Percentiles rank a stretch among this genome's conserved stretches.
Conservation (phyloP, 1,284 basidiomycete species). For the Pseudozyma tsukubaensis region DNA sequence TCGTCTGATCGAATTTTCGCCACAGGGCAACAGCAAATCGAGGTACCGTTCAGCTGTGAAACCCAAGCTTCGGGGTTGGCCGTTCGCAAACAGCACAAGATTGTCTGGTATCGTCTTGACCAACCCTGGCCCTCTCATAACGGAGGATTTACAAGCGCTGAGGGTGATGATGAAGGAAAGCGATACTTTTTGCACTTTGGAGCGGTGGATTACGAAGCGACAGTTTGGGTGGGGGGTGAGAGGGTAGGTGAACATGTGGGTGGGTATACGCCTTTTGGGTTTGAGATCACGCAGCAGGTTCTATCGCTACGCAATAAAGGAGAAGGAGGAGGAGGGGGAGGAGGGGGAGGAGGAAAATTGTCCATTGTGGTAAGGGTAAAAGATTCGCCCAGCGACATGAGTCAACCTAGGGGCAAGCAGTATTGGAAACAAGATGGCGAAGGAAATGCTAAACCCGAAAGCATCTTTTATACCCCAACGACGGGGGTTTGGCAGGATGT, state of each 20-base stretch:
- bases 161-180: not conserved
- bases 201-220: slow-evolving; percentile 51
- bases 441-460: slow-evolving; percentile 24
- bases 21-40: slow-evolving; percentile 8
- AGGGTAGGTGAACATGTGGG: slow-evolving; percentile 31
- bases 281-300: slow-evolving; percentile 39
- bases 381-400: slow-evolving; percentile 42
- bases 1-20: not conserved
- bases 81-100: slow-evolving; percentile 11
- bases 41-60: slow-evolving; percentile 37
- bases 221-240: slow-evolving; percentile 39
- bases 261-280: slow-evolving; percentile 31
- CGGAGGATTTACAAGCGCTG: not conserved
- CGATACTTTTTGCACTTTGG: slow-evolving; percentile 47
- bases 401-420: slow-evolving; percentile 50
- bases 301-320: not conserved
- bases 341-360: not conserved
- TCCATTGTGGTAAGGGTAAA: slow-evolving; percentile 31
- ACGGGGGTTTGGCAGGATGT: slow-evolving; percentile 55
- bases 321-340: not conserved
- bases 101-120: slow-evolving; percentile 25
- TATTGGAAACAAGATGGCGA: slow-evolving; percentile 45
- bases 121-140: not conserved
- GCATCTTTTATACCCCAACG: slow-evolving; percentile 54
- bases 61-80: slow-evolving; percentile 16